Base-by-base conservation (phyloP, 2,329 filamentous ascomycete species). In the Hymenoscyphus scutula region DNA sequence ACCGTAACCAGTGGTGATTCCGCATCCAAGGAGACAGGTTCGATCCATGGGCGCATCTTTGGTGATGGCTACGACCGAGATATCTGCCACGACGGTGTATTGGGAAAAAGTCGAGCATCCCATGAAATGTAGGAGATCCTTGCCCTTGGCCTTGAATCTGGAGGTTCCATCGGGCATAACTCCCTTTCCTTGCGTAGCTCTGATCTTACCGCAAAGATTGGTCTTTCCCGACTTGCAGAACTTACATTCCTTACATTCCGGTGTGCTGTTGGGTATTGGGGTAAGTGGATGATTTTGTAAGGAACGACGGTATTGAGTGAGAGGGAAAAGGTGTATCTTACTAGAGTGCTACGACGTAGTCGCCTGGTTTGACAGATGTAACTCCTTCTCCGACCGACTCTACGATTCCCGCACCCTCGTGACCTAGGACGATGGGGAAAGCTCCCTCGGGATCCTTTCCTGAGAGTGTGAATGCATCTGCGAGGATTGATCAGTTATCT, bases 171-270 rank as follows among this genome's bases (percentile, higher is more conserved):
- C 95, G 62, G 95, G 95, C 93, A 99, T 97, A 71, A 97, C 86
- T 74, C 95, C 95, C 78, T 88, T 90, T 73, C 95, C 95, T 81
- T 99, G 95, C 53, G 95, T 98, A 54, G 92, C 91, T 73, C 95
- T 89, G 79, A 99, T 99, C 87, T 98, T 98, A 77, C 95, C 95
- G 81, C 94, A 98, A 63, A 98, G 89, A 81, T 98, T 97, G 74
- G 94, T 98, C 88, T 99, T 99, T 81, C 94, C 95, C 51, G 94
- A 98, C 79, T 92, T 95, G 89, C 95, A 99, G 85, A 98, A 98
- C 83, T 98, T 98, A 88, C 95, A 99, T 79, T 98, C 94, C 71
- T 86, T 84, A 82, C 95, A 98, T 82, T 98, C 94, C 69, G 95
- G 95, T 55, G 93, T 98, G 83, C 92, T 96, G 74, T 1, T 34